phyloP scores from a whole-genome alignment of 1,284 basidiomycete genomes.

The Moniliophthora roreri region DNA sequence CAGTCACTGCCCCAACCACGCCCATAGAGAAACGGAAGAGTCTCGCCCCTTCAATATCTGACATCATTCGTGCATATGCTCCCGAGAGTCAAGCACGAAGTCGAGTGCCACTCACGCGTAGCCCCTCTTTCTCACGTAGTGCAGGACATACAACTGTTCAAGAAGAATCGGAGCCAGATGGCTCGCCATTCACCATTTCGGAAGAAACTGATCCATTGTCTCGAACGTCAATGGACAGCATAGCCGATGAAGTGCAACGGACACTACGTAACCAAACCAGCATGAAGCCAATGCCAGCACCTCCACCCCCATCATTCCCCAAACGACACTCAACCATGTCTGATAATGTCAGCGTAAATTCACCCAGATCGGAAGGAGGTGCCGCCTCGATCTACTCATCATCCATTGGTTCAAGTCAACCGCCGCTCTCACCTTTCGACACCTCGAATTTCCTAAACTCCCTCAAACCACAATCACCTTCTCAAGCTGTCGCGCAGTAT shows the following conservation, averaged over 20 bases:
- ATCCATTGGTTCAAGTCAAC: conserved; percentile 41
- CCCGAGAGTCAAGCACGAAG: conserved; percentile 46
- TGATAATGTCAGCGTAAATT: conserved; percentile 47
- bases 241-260: conserved; percentile 74
- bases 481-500: conserved; percentile 79
- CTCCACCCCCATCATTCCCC: conserved; percentile 46
- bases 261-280: conserved; percentile 62
- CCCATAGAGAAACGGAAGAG: conserved; percentile 32
- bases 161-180: conserved; percentile 52
- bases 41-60: conserved; percentile 75
- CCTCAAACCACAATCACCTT: conserved; percentile 45
- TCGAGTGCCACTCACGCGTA: conserved; percentile 41
- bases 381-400: conserved; percentile 47
- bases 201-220: conserved; percentile 66
- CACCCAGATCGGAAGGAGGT: conserved; percentile 53
- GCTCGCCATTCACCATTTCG: conserved; percentile 44
- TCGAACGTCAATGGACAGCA: conserved; percentile 80
- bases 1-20: conserved; percentile 18
- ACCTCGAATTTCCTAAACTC: conserved; percentile 39
- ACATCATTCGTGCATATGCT: conserved; percentile 77
- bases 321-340: conserved; percentile 47
- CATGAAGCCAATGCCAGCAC: conserved; percentile 35
- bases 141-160: conserved; percentile 45
- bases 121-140: conserved; percentile 48
- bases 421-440: conserved; percentile 47